Evolutionary conservation across 78 protist genomes (phyloP), one percentile per base, ranked within the genome.

Genomic region (Dictyostelium citrinum): DNA sequence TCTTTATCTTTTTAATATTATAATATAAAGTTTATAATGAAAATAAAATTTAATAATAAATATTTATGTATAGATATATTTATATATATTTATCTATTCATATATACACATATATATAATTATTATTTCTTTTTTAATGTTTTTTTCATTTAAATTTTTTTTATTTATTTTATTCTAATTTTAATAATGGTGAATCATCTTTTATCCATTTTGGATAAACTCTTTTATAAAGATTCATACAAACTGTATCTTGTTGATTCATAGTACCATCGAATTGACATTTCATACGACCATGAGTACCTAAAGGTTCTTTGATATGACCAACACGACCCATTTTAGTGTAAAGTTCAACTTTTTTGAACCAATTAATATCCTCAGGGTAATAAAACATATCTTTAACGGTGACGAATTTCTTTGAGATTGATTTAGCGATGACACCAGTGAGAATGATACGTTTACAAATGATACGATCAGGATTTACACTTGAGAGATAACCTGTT

Each of bases 221-320:
- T n/a, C 99, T 91, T 95, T 99, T 99, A 96, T 98, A 99, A 16
- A 99, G 93, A 27, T 58, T 74, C 99, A 99, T 75, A 91, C 99
- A 97, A 20, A 99, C 95, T 14, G 99, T 98, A 91, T 99, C 99
- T 51, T 92, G 81, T 75, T 58, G 81, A 68, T 60, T 2, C 81
- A 99, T 27, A 6, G 78, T 82, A 3, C 94, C 98, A 76, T 98
- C 97, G 37, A 99, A 99, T 20, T 27, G 8, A 91, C 94, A 95
- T 41, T 95, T 91, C 93, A 91, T 96, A 20, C 82, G 77, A 45
- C 96, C 97, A 33, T 95, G 91, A 35, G 95, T 95, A 84, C 98
- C 99, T 41, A 99, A 75, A 8, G 99, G 75, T 80, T 97, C 98
- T 39, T 55, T 74, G 61, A 99, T 99, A 84, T 95, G 95, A 8